Percentiles rank a stretch among this genome's conserved stretches.
Evolutionary conservation across 2,329 filamentous ascomycete species (phyloP).

Genomic region (Teratosphaeria pseudoeucalypti): DNA sequence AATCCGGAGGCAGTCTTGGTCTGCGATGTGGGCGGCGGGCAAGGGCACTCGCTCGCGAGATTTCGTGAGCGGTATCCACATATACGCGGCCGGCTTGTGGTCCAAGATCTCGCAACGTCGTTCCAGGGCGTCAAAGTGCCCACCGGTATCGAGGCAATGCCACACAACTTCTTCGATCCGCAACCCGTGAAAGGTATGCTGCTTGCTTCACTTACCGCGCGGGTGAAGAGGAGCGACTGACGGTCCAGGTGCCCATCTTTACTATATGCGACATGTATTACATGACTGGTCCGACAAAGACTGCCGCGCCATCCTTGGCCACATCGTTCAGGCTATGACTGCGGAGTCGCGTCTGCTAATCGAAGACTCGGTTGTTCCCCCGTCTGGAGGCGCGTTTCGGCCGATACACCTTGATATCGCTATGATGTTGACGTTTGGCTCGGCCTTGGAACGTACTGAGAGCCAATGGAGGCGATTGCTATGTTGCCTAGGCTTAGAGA

Average conservation of each 20-base stretch:
- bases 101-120: constrained; percentile 10
- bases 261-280: constrained; percentile 9
- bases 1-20: constrained; percentile 4
- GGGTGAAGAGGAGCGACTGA: background rate
- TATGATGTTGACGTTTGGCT: constrained; percentile 5
- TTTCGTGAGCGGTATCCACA: constrained; percentile 5
- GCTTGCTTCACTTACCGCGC: background rate
- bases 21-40: constrained; percentile 11
- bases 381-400: background rate
- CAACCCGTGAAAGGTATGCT: constrained; percentile 8
- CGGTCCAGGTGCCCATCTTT: constrained; percentile 12
- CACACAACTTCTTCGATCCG: constrained; percentile 9
- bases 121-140: background rate
- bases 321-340: constrained; percentile 10
- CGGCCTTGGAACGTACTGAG: constrained; percentile 6
- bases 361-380: constrained; percentile 12
- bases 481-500: constrained; percentile 2
- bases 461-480: constrained; percentile 7
- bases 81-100: constrained; percentile 4
- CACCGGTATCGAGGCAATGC: constrained; percentile 2
- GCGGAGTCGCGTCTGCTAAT: constrained; percentile 11
- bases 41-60: constrained; percentile 4
- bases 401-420: background rate
- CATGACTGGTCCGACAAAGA: constrained; percentile 13
- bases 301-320: constrained; percentile 7